Evolutionary conservation across 1,139 yeast species (phyloP).

Genomic region (Candida sanyaensis): DNA sequence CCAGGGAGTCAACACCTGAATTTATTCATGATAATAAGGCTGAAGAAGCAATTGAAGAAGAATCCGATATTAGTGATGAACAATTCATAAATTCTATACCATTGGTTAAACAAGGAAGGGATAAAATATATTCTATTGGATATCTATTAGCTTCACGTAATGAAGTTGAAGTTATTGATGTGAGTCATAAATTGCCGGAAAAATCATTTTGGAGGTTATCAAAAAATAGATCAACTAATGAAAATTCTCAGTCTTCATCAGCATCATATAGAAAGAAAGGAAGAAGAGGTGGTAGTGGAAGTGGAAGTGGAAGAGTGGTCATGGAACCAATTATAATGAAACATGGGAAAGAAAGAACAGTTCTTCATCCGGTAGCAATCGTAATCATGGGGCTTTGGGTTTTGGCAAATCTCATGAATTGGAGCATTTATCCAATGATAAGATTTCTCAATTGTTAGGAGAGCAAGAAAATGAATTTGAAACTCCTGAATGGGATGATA

Average conservation of each 20-base stretch:
- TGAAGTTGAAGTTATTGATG: conserved; percentile 36
- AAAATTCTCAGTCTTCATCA: neutral
- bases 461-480: conserved; percentile 43
- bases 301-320: conserved; percentile 11
- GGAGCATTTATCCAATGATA: conserved; percentile 30
- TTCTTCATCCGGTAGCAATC: conserved; percentile 9
- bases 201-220: conserved; percentile 42
- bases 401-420: conserved; percentile 25
- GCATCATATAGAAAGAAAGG: conserved; percentile 5
- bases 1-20: conserved; percentile 48
- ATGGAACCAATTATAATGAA: conserved; percentile 18
- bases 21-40: conserved; percentile 7
- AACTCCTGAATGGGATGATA: conserved; percentile 51
- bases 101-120: conserved; percentile 17
- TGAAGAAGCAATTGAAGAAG: conserved; percentile 10
- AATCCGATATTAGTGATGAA: conserved; percentile 3
- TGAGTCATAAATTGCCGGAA: conserved; percentile 38
- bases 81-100: conserved; percentile 13
- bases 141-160: conserved; percentile 33
- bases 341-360: conserved; percentile 28
- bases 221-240: conserved; percentile 9
- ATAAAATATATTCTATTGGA: conserved; percentile 38
- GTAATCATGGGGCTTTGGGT: conserved; percentile 15
- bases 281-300: conserved; percentile 3
- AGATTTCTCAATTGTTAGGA: conserved; percentile 34